These are phyloP conservation scores for Hymenoscyphus occultus DNA, from an alignment of 2,329 filamentous ascomycete genomes.

Conservation along the genomic window DNA sequence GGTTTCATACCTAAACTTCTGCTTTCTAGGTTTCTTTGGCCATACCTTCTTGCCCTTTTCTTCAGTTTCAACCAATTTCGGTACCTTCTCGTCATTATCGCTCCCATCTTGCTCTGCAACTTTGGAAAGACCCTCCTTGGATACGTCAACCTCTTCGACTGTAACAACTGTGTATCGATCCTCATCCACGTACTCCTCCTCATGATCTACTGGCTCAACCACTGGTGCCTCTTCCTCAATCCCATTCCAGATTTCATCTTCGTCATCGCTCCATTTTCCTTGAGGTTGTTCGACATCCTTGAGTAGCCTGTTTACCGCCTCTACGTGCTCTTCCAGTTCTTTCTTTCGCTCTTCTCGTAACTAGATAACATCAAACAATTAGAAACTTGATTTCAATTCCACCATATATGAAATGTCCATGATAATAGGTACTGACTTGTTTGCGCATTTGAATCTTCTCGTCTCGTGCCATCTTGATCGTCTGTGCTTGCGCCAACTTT, in stretches of 20 bases:
- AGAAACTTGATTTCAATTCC: constrained; percentile 4
- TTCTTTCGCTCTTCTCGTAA: constrained; percentile 77
- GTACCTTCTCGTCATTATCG: constrained; percentile 37
- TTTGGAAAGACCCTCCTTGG: constrained; percentile 68
- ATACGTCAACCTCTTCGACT: constrained; percentile 81
- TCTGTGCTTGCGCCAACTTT: constrained; percentile 80
- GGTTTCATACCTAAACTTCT: constrained; percentile 61
- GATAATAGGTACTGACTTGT: constrained; percentile 55
- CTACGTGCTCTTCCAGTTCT: constrained; percentile 79
- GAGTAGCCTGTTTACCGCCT: constrained; percentile 61
- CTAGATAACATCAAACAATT: constrained; percentile 46
- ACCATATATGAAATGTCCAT: not conserved
- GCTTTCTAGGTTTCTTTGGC: constrained; percentile 37
- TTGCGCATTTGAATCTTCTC: constrained; percentile 72
- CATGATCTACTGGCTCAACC: constrained; percentile 59
- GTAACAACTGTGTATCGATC: constrained; percentile 95
- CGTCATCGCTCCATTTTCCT: constrained; percentile 40
- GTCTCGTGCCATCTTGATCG: constrained; percentile 71
- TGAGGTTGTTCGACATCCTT: constrained; percentile 44
- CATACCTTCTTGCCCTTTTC: constrained; percentile 38
- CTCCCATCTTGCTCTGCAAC: constrained; percentile 39
- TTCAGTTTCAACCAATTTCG: constrained; percentile 35
- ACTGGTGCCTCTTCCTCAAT: constrained; percentile 51
- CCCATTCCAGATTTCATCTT: constrained; percentile 62
- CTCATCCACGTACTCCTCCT: constrained; percentile 95